A percentile compares a stretch with the other conserved stretches of the same genome.
phyloP scores from a whole-genome alignment of 768 basidiomycete species.

The Amanita rimosa region DNA sequence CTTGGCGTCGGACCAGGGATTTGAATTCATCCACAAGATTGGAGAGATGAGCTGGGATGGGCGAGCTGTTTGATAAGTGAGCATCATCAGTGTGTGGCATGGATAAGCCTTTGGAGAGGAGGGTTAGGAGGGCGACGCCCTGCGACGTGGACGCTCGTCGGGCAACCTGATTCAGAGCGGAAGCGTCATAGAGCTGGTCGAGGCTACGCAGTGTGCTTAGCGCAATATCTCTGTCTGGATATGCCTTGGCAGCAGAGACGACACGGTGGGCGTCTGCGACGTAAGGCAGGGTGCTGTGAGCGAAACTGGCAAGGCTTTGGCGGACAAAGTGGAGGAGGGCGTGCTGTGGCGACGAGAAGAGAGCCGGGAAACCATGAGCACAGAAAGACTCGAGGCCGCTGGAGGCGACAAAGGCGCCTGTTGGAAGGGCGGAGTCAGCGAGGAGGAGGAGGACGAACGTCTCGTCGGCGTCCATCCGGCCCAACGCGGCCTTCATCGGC shows the following conservation, averaged over 20 bases:
- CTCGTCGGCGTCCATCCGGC: slow-evolving; percentile 23
- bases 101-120: slow-evolving; percentile 77
- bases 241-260: slow-evolving; percentile 13
- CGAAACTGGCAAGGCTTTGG: slow-evolving; percentile 70
- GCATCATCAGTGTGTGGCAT: slow-evolving; percentile 28
- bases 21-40: slow-evolving; percentile 49
- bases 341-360: slow-evolving; percentile 24
- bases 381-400: slow-evolving; percentile 85
- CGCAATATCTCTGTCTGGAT: slow-evolving; percentile 7
- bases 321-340: slow-evolving; percentile 49
- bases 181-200: slow-evolving; percentile 72
- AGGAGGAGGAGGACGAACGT: slow-evolving; percentile 66
- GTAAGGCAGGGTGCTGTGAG: slow-evolving; percentile 66
- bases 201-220: slow-evolving; percentile 39
- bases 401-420: slow-evolving; percentile 93
- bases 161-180: slow-evolving; percentile 85
- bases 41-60: slow-evolving; percentile 30
- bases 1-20: slow-evolving; percentile 48
- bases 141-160: slow-evolving; percentile 83
- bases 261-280: slow-evolving; percentile 58
- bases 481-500: too few relatives aligned
- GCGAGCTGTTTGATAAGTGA: not conserved
- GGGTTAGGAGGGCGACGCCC: slow-evolving; percentile 83
- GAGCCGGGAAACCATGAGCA: slow-evolving; percentile 70
- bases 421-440: slow-evolving; percentile 90